These are phyloP conservation scores for Ascocoryne sarcoides DNA, from an alignment of 2,329 filamentous ascomycete species.

Conservation along the genomic window DNA sequence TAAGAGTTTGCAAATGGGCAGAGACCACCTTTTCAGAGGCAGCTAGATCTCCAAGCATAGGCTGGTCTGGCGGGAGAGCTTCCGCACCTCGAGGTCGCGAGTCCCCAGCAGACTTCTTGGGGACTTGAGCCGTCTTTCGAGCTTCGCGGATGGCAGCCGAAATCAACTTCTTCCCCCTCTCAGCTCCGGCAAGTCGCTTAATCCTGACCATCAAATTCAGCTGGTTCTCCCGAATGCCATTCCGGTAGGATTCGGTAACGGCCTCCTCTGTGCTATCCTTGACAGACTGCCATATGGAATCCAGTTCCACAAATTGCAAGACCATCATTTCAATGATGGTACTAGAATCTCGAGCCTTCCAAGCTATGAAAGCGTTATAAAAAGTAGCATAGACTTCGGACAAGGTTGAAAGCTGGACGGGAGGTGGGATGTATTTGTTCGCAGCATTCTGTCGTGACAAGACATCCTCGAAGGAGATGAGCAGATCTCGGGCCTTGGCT, in stretches of 20 bases:
- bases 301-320: conserved; percentile 76
- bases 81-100: conserved; percentile 55
- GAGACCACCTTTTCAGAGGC: conserved; percentile 35
- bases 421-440: conserved; percentile 60
- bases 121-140: conserved; percentile 48
- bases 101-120: conserved; percentile 60
- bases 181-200: conserved; percentile 65
- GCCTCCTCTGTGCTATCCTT: conserved; percentile 67
- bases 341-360: conserved; percentile 73
- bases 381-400: conserved; percentile 65
- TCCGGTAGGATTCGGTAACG: conserved; percentile 66
- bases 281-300: conserved; percentile 75
- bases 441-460: conserved; percentile 54
- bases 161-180: conserved; percentile 63
- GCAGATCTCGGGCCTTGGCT: conserved; percentile 65
- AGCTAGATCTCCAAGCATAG: conserved; percentile 33
- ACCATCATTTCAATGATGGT: conserved; percentile 77
- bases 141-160: conserved; percentile 67
- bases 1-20: conserved; percentile 39
- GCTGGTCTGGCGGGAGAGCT: conserved; percentile 32
- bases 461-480: conserved; percentile 70
- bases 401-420: conserved; percentile 51
- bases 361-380: conserved; percentile 70
- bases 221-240: conserved; percentile 76
- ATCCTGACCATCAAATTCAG: conserved; percentile 71